Evolutionary conservation across 23 red algal genomes (phyloP).

Genomic region (Chondrus crispus): DNA sequence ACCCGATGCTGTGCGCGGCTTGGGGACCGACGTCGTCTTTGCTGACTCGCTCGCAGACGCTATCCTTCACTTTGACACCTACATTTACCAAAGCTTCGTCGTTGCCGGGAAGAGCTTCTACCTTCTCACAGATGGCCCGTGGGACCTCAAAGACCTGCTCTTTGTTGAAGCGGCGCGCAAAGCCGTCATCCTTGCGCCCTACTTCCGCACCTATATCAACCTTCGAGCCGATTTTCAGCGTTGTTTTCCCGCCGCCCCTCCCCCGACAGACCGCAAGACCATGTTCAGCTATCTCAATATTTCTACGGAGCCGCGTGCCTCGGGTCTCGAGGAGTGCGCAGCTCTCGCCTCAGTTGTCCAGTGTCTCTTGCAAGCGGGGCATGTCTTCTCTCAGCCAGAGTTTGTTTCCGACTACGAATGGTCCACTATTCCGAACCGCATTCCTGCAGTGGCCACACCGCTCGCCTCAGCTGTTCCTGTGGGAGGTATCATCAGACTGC

Average conservation of each 20-base stretch:
- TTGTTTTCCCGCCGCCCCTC: constrained; percentile 47
- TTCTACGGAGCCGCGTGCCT: constrained; percentile 22
- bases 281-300: constrained; percentile 60
- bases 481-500: constrained; percentile 80
- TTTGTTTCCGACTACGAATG: constrained; percentile 63
- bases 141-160: constrained; percentile 69
- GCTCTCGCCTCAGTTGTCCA: constrained; percentile 52
- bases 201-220: constrained; percentile 71
- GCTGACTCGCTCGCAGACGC: constrained; percentile 57
- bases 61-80: constrained; percentile 66
- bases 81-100: constrained; percentile 65
- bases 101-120: constrained; percentile 52
- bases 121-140: constrained; percentile 77
- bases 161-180: constrained; percentile 67
- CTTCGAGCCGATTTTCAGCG: constrained; percentile 71
- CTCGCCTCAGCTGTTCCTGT: constrained; percentile 80
- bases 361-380: constrained; percentile 52
- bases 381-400: constrained; percentile 48
- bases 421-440: constrained; percentile 20
- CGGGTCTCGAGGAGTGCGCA: constrained; percentile 54
- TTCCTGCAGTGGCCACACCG: constrained; percentile 60
- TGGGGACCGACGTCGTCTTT: constrained; percentile 51
- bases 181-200: constrained; percentile 45
- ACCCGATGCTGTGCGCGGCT: constrained; percentile 28
- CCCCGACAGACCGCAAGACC: constrained; percentile 51